These are phyloP conservation scores for Phialophora tarda DNA, from an alignment of 2,329 filamentous ascomycete genomes.

Conservation along the genomic window DNA sequence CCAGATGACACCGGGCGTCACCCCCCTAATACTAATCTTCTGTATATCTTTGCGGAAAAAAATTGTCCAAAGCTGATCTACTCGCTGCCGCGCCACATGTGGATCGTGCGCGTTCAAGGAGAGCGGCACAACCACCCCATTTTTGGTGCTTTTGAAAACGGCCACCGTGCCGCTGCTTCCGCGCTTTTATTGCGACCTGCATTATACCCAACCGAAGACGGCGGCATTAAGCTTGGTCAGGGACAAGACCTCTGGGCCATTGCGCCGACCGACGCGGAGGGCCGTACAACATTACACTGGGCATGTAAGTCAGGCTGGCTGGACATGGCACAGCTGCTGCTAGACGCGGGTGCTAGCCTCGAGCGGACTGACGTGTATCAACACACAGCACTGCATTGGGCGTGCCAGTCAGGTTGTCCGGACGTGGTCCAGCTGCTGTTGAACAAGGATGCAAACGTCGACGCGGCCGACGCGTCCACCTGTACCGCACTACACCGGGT, in stretches of 20 bases:
- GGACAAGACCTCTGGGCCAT: no score
- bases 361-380: not conserved
- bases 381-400: not conserved
- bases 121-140: slow-evolving; percentile 38
- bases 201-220: not conserved
- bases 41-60: slow-evolving; percentile 36
- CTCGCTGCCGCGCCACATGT: slow-evolving; percentile 46
- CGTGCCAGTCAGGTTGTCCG: not conserved
- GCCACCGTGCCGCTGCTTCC: not conserved
- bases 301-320: no score
- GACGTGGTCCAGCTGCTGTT: not conserved
- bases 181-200: not conserved
- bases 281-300: no score
- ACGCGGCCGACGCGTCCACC: not conserved
- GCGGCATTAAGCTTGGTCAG: not conserved
- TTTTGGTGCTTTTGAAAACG: slow-evolving; percentile 27
- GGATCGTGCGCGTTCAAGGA: slow-evolving; percentile 37
- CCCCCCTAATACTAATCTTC: slow-evolving; percentile 36
- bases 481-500: not conserved
- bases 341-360: not conserved
- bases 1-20: slow-evolving; percentile 43
- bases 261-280: no score
- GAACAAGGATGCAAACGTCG: not conserved
- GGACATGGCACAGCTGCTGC: not conserved
- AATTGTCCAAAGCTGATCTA: slow-evolving; percentile 40